phyloP scores from a whole-genome alignment of 441 rosid genomes.

The Pelargonium australe region DNA sequence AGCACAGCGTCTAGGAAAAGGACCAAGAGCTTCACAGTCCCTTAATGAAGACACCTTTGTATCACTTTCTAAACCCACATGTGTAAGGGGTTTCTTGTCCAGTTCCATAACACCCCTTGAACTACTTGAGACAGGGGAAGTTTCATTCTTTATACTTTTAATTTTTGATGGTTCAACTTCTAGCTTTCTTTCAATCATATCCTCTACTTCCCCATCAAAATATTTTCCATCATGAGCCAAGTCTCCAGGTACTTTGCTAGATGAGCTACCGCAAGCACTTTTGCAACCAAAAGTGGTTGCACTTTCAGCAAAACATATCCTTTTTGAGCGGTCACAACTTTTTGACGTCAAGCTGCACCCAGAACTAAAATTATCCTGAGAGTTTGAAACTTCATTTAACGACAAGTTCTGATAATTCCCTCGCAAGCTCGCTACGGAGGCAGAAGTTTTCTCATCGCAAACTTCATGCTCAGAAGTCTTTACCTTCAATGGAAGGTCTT shows the following conservation, averaged over 20 bases:
- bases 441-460: conserved; percentile 14
- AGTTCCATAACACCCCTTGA: conserved; percentile 24
- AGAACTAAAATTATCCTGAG: conserved; percentile 14
- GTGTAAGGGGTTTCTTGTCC: conserved; percentile 19
- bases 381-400: conserved; percentile 14
- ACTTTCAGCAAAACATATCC: conserved; percentile 12
- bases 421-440: neutral
- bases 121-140: conserved; percentile 17
- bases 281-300: conserved; percentile 3
- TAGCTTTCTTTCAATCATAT: conserved; percentile 7
- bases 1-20: conserved; percentile 20
- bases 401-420: conserved; percentile 11
- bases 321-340: conserved; percentile 11
- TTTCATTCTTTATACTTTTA: conserved; percentile 13
- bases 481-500: conserved; percentile 16
- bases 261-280: conserved; percentile 10
- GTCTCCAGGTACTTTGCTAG: conserved; percentile 6
- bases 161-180: conserved; percentile 12
- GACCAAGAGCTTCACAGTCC: conserved; percentile 23
- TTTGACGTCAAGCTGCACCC: conserved; percentile 17
- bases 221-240: conserved; percentile 1
- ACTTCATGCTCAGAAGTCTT: conserved; percentile 14
- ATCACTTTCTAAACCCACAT: conserved; percentile 20
- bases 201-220: conserved; percentile 14
- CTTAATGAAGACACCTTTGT: conserved; percentile 23